phyloP scores from a whole-genome alignment of 768 basidiomycete species.

The Rhodotorula babjevae region DNA sequence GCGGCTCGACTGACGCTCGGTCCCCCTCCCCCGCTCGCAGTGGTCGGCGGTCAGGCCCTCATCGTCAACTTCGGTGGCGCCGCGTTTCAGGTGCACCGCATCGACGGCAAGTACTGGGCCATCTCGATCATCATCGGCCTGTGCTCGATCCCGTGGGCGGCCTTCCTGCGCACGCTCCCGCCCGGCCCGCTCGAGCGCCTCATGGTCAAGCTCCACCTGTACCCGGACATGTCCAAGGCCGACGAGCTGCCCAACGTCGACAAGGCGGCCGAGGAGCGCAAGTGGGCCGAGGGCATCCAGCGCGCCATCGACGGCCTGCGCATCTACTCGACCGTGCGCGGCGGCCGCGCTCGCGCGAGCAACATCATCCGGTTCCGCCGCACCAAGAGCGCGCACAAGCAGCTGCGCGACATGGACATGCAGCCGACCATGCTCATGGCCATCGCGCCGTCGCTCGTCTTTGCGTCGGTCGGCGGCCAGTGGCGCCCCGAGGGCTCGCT shows the following conservation, averaged over 20 bases:
- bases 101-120: slow-evolving; percentile 83
- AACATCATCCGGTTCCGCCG: slow-evolving; percentile 15
- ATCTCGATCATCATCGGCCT: slow-evolving; percentile 82
- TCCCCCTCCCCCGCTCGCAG: slow-evolving; percentile 50
- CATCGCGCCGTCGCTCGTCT: slow-evolving; percentile 70
- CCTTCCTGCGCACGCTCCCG: slow-evolving; percentile 68
- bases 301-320: slow-evolving; percentile 79
- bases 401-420: slow-evolving; percentile 33
- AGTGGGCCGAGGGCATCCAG: slow-evolving; percentile 62
- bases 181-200: slow-evolving; percentile 69
- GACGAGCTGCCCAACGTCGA: slow-evolving; percentile 51
- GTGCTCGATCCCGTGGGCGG: slow-evolving; percentile 82
- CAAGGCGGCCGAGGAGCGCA: slow-evolving; percentile 25
- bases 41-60: slow-evolving; percentile 76
- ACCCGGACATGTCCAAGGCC: slow-evolving; percentile 61
- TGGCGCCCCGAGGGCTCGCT: slow-evolving; percentile 54
- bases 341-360: slow-evolving; percentile 50
- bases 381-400: slow-evolving; percentile 1
- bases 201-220: slow-evolving; percentile 57
- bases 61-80: slow-evolving; percentile 88
- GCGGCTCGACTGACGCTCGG: neutral
- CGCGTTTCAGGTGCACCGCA: slow-evolving; percentile 79
- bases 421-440: slow-evolving; percentile 46
- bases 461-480: slow-evolving; percentile 66
- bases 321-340: slow-evolving; percentile 75